Evolutionary conservation across 2,329 filamentous ascomycete species (phyloP).

Genomic region (Phaeomoniella chlamydospora): DNA sequence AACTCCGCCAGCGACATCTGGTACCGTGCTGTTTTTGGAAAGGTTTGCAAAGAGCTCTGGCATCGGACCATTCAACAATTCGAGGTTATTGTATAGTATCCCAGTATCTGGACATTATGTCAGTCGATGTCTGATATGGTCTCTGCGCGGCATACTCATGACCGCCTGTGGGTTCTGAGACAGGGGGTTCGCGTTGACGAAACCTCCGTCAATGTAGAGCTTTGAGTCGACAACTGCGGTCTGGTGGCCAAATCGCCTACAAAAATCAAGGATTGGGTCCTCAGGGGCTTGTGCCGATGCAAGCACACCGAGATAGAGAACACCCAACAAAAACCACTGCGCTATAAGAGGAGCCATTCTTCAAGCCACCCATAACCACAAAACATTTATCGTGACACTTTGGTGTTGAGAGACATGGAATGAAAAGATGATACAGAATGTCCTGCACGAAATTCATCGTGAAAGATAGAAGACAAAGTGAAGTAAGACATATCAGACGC

Average conservation of each 20-base stretch:
- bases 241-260: slow-evolving; percentile 42
- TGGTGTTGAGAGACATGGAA: too few relatives aligned
- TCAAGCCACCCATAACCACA: too few relatives aligned
- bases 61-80: slow-evolving; percentile 25
- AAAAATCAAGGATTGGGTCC: slow-evolving; percentile 41
- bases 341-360: too few relatives aligned
- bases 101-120: slow-evolving; percentile 28
- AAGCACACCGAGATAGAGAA: too few relatives aligned
- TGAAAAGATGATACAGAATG: too few relatives aligned
- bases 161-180: slow-evolving; percentile 35
- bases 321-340: too few relatives aligned
- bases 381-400: too few relatives aligned
- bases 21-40: slow-evolving; percentile 44
- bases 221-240: slow-evolving; percentile 43
- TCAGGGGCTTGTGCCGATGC: slow-evolving; percentile 13
- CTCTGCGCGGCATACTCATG: slow-evolving; percentile 39
- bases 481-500: too few relatives aligned
- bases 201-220: slow-evolving; percentile 49
- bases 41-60: slow-evolving; percentile 43
- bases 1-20: slow-evolving; percentile 31
- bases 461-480: too few relatives aligned
- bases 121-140: too few relatives aligned
- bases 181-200: slow-evolving; percentile 40
- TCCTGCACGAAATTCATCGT: too few relatives aligned
- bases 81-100: slow-evolving; percentile 44